Evolutionary conservation across 163 green algal species (phyloP), one percentile per base, ranked within the genome.

Genomic region (Chlamydomonas reinhardtii): DNA sequence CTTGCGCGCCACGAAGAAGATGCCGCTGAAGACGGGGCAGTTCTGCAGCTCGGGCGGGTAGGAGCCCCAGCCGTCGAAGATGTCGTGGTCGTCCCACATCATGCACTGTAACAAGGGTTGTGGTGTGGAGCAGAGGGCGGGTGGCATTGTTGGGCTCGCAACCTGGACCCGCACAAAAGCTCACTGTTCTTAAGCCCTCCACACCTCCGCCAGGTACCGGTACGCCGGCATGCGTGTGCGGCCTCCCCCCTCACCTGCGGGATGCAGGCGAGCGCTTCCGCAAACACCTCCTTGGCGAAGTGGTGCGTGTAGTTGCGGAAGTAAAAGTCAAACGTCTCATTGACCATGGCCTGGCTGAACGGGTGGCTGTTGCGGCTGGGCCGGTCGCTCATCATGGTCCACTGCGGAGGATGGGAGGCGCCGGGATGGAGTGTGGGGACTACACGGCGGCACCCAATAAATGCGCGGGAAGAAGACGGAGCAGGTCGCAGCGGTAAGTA

Each of bases 31-130:
- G 17, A 97, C 91, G 20, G 79, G 59, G 77, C 92, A 94, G 29
- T 35, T 72, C 88, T 97, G 94, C 64, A 96, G 85, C 29, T 91
- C 65, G 8, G 82, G n/a, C 0, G 91, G 91, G 82, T 96, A 97
- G 35, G 82, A 93, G 43, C 93, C 94, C 88, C 92, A 96, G 62
- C 85, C 79, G 48, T 85, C 66, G 22, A 39, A 39, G 66, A 39
- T 73, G 66, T 97, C 94, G 74, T 97, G 94, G 73, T 97, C 94
- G 76, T 97, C 94, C 93, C 92, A 97, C 24, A 90, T 89, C 84
- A 94, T 96, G 66, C 93, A 81, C 91, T 96, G n/a, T n/a, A n/a
- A n/a, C n/a, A n/a, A n/a, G n/a, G n/a, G n/a, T n/a, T n/a, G n/a
- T n/a, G n/a, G n/a, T n/a, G n/a, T n/a, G n/a, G n/a, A n/a, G n/a